These are phyloP conservation scores for Ambrosia trifida DNA, from an alignment of 129 eudicot species.

Conservation along the genomic window DNA sequence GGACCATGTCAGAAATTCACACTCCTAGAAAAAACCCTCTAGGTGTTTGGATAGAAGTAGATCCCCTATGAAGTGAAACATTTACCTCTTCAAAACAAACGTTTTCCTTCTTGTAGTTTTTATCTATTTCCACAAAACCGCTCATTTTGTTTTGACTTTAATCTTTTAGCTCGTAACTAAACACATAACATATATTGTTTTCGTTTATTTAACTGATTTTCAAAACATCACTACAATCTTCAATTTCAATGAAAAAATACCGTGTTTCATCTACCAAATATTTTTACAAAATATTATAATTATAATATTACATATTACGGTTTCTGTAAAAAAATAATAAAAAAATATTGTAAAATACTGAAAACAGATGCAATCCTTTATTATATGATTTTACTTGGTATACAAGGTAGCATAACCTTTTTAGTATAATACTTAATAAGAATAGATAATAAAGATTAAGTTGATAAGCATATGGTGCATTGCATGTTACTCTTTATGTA, in stretches of 20 bases:
- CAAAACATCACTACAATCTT: not conserved
- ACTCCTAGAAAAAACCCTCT: too few species aligned
- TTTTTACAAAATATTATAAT: not conserved
- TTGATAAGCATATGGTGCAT: constrained; percentile 24
- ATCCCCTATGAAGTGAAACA: too few species aligned
- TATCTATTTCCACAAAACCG: not conserved
- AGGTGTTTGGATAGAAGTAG: too few species aligned
- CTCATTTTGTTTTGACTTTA: not conserved
- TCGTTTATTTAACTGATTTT: not conserved
- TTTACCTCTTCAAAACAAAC: too few species aligned
- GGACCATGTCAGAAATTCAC: too few species aligned
- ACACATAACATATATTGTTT: not conserved
- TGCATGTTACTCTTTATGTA: constrained; percentile 27
- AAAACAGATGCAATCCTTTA: not conserved
- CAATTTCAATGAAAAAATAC: not conserved
- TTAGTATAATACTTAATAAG: not conserved
- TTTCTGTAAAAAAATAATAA: not conserved
- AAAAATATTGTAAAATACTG: not conserved
- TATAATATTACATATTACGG: not conserved
- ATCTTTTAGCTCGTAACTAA: not conserved
- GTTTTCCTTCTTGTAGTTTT: too few species aligned
- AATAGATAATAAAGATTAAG: not conserved
- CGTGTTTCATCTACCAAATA: not conserved
- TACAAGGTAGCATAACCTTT: not conserved
- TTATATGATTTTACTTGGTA: not conserved